These are phyloP conservation scores for Cinnamomum micranthum DNA, from an alignment of 164 flowering plant genomes.

Conservation along the genomic window DNA sequence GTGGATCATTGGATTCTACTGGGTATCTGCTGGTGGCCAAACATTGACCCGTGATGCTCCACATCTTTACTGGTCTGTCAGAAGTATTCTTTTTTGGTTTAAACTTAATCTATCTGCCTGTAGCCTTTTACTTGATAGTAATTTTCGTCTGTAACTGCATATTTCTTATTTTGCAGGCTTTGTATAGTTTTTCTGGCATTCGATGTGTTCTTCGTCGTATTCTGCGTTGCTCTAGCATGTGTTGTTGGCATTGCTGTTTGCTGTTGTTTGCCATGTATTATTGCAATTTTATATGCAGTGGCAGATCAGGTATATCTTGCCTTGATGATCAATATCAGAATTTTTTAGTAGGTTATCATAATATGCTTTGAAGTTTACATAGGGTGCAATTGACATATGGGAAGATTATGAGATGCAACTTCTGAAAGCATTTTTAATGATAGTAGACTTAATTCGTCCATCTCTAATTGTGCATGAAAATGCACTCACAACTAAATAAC, in stretches of 20 bases:
- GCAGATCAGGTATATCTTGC: conserved; percentile 61
- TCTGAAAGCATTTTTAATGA: too few relatives aligned
- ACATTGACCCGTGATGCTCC: conserved; percentile 52
- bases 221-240: conserved; percentile 74
- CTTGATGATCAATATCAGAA: neutral
- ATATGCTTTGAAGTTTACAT: neutral
- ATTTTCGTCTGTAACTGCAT: neutral
- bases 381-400: neutral
- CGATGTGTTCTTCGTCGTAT: conserved; percentile 75
- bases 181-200: conserved; percentile 69
- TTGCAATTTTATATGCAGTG: conserved; percentile 67
- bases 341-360: neutral
- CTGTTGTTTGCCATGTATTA: conserved; percentile 83
- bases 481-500: too few relatives aligned
- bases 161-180: conserved; percentile 53
- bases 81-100: neutral
- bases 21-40: conserved; percentile 74
- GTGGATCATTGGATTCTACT: conserved; percentile 88
- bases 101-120: conserved; percentile 8
- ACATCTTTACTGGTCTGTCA: conserved; percentile 66
- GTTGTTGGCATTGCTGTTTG: conserved; percentile 83
- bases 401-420: neutral
- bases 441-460: too few relatives aligned
- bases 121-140: neutral
- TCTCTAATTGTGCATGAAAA: too few relatives aligned